Evolutionary conservation across 2,329 filamentous ascomycete species (phyloP).

Genomic region (Taxawa tesnikishii): DNA sequence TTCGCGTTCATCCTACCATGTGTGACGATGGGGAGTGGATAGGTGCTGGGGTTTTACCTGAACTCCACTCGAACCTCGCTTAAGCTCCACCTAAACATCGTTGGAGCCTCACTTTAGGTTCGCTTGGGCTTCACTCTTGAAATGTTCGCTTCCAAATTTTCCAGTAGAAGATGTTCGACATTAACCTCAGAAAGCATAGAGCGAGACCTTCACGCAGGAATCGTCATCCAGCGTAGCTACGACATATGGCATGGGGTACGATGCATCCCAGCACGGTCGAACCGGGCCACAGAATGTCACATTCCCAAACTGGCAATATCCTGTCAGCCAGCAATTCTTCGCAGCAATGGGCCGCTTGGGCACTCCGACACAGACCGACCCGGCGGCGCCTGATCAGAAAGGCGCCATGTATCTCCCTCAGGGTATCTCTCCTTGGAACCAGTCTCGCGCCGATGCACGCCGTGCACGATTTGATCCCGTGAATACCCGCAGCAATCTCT

Average conservation of each 20-base stretch:
- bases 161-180: too few species aligned
- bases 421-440: slow-evolving; percentile 21
- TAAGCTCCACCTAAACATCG: too few species aligned
- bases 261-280: slow-evolving; percentile 27
- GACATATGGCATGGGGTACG: slow-evolving; percentile 27
- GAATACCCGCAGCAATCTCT: slow-evolving; percentile 21
- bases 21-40: too few species aligned
- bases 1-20: too few species aligned
- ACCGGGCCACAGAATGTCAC: slow-evolving; percentile 38
- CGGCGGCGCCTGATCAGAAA: slow-evolving; percentile 22
- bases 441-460: slow-evolving; percentile 28
- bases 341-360: slow-evolving; percentile 24
- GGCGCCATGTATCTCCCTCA: slow-evolving; percentile 26
- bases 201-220: slow-evolving; percentile 20
- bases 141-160: too few species aligned
- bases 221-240: slow-evolving; percentile 17
- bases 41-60: too few species aligned
- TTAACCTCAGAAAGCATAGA: slow-evolving; percentile 4
- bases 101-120: too few species aligned
- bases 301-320: slow-evolving; percentile 29
- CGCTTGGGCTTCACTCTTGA: too few species aligned
- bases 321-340: slow-evolving; percentile 22
- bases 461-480: slow-evolving; percentile 26
- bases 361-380: slow-evolving; percentile 24
- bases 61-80: too few species aligned